These are phyloP conservation scores for Backusella macrospora DNA, from an alignment of 192 early-diverging fungal genomes.

Conservation along the genomic window DNA sequence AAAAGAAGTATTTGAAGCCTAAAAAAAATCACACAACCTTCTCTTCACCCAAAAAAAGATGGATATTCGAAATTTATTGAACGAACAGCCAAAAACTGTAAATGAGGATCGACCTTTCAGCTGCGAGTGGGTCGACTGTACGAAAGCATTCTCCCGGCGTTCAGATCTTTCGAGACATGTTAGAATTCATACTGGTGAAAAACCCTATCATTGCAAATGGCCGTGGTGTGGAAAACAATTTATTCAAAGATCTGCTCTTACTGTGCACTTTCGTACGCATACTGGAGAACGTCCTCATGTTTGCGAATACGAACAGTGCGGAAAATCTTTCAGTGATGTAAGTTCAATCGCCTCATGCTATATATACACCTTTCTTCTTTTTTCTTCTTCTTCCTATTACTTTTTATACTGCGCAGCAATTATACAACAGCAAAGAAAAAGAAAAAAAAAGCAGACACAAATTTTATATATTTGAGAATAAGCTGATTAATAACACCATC, in stretches of 20 bases:
- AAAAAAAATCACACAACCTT: background rate
- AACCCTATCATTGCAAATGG: conserved; percentile 69
- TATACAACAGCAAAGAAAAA: background rate
- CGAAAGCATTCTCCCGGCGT: conserved; percentile 68
- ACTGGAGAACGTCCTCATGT: conserved; percentile 69
- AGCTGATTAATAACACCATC: background rate
- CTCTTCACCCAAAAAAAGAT: conserved; percentile 3
- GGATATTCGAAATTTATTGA: conserved; percentile 28
- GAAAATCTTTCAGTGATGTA: conserved; percentile 72
- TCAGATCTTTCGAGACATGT: conserved; percentile 73
- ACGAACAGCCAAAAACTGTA: background rate
- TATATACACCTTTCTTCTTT: background rate
- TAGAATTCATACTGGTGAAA: conserved; percentile 75
- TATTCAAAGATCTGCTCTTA: conserved; percentile 76
- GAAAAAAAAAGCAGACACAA: background rate
- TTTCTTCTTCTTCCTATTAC: background rate
- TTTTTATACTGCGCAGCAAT: background rate
- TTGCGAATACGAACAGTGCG: conserved; percentile 65
- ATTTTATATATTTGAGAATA: background rate
- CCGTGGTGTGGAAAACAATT: conserved; percentile 72
- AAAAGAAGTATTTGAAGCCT: background rate
- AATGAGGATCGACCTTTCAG: conserved; percentile 43
- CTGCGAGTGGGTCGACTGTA: conserved; percentile 64
- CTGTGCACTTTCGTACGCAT: conserved; percentile 75
- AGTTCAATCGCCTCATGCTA: background rate